These are phyloP conservation scores for Botrytis cinerea DNA, from an alignment of 2,329 filamentous ascomycete species.

Conservation along the genomic window DNA sequence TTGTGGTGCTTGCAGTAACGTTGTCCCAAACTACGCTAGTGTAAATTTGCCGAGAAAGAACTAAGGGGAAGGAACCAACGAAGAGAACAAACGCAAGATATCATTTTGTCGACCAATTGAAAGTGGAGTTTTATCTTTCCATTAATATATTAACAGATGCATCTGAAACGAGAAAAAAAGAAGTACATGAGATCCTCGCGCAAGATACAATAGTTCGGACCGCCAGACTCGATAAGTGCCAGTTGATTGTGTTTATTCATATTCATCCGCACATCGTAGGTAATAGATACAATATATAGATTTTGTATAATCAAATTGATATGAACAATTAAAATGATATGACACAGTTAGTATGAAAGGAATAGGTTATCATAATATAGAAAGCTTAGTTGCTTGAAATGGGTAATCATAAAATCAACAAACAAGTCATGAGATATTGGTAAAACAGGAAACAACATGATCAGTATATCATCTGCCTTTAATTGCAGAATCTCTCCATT, in stretches of 20 bases:
- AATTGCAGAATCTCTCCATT: rapidly evolving
- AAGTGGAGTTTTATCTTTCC: no score
- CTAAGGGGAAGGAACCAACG: neutral
- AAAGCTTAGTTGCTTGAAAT: neutral
- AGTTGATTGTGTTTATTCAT: neutral
- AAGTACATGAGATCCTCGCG: neutral
- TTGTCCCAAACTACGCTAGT: neutral
- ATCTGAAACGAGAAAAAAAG: neutral
- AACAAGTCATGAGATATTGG: neutral
- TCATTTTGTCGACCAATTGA: neutral
- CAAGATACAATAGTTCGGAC: neutral
- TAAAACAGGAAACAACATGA: neutral
- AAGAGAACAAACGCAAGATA: neutral
- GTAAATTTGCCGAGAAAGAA: neutral
- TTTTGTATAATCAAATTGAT: neutral
- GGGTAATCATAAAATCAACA: neutral
- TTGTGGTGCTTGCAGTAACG: neutral
- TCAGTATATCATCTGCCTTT: neutral
- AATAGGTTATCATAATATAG: neutral
- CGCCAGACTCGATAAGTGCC: neutral
- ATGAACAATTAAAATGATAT: neutral
- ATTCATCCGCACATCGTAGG: neutral
- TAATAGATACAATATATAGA: rapidly evolving
- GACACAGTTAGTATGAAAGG: neutral
- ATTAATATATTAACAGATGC: no score